phyloP scores from a whole-genome alignment of 2,329 filamentous ascomycete species.

The Calonectria pteridis region DNA sequence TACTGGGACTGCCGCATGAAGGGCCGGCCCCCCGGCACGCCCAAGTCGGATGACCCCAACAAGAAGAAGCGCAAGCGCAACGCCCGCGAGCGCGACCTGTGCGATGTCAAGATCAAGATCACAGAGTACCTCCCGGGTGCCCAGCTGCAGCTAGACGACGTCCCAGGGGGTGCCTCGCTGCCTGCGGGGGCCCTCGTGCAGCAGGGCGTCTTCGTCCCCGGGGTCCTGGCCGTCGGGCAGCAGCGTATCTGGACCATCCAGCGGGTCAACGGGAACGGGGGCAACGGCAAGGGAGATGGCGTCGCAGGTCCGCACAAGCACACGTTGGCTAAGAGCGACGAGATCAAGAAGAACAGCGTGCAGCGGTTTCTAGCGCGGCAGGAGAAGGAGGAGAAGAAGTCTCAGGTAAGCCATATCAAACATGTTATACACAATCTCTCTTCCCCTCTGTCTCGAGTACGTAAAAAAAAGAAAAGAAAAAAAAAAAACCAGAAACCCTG shows the following conservation, averaged over 20 bases:
- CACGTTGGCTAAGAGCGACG: slow-evolving; percentile 78
- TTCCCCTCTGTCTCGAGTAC: not conserved
- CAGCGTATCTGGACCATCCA: slow-evolving; percentile 80
- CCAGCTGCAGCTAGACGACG: slow-evolving; percentile 47
- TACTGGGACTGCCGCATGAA: slow-evolving; percentile 90
- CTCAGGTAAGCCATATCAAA: slow-evolving; percentile 33
- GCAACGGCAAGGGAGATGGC: slow-evolving; percentile 78
- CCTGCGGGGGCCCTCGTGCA: not conserved
- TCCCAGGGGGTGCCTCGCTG: slow-evolving; percentile 4
- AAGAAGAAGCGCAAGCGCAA: slow-evolving; percentile 86
- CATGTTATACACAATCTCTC: not conserved
- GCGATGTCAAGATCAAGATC: slow-evolving; percentile 89
- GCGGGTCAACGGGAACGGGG: slow-evolving; percentile 81
- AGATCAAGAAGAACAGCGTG: slow-evolving; percentile 85
- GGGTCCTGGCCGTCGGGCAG: slow-evolving; percentile 55
- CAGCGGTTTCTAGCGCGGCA: slow-evolving; percentile 73
- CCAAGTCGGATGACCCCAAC: slow-evolving; percentile 82
- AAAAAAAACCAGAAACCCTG: not conserved
- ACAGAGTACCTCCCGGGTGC: slow-evolving; percentile 79
- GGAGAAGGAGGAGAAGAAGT: slow-evolving; percentile 74
- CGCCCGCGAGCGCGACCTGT: slow-evolving; percentile 82
- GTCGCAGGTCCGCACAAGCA: slow-evolving; percentile 81
- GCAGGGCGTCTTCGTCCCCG: slow-evolving; percentile 22
- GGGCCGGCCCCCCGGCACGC: slow-evolving; percentile 81
- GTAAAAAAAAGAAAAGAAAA: not conserved